Percentiles rank a stretch among this genome's conserved stretches.
These are phyloP conservation scores for Oemleria cerasiformis DNA, from an alignment of 306 rosid genomes.

Conservation along the genomic window DNA sequence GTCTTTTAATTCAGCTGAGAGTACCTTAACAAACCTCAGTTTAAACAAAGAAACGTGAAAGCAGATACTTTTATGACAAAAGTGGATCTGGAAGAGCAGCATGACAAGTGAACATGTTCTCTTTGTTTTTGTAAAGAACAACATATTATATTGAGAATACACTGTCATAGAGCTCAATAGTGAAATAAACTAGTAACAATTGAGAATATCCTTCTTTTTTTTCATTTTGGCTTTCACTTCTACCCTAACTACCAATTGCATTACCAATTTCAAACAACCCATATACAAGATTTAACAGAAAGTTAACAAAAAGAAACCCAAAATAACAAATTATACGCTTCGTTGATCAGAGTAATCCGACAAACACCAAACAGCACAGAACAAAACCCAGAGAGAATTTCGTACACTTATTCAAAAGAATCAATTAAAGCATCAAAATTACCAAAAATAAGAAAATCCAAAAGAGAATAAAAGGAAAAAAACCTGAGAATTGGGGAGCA, in stretches of 20 bases:
- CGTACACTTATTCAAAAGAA: background rate
- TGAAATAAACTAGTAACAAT: background rate
- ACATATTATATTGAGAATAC: background rate
- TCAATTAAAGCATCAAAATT: background rate
- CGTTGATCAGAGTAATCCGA: background rate
- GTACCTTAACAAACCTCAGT: background rate
- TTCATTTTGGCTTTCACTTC: background rate
- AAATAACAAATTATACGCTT: background rate
- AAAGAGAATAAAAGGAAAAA: background rate
- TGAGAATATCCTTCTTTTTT: background rate
- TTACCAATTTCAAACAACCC: background rate
- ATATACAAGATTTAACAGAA: no score
- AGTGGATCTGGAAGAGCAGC: background rate
- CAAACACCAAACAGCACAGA: background rate
- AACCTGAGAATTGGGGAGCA: slow-evolving; percentile 76
- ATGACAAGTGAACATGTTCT: background rate
- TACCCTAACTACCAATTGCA: background rate
- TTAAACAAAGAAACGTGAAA: background rate
- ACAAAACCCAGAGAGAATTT: background rate
- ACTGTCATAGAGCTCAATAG: background rate
- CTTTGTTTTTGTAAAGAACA: background rate
- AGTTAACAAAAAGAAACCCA: background rate
- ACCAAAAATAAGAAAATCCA: background rate
- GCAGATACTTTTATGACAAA: background rate
- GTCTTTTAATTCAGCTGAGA: background rate